Evolutionary conservation across 1,284 basidiomycete genomes (phyloP).

Genomic region (Apiotrichum mycotoxinovorans): DNA sequence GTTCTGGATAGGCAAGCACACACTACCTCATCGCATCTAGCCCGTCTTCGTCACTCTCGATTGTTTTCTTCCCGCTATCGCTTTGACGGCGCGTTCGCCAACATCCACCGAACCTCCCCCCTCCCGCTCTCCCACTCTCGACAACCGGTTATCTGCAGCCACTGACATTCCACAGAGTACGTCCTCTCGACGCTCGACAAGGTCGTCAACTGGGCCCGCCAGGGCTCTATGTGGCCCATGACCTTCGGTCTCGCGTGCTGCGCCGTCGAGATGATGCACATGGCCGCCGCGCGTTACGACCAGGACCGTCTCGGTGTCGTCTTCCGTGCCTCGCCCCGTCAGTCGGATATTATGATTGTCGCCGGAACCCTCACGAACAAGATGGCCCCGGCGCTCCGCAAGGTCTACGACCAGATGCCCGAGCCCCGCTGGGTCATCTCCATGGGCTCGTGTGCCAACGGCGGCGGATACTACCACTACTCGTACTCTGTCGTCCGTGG

Average conservation of each 20-base stretch:
- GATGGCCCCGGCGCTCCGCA: conserved; percentile 96
- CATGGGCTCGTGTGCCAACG: conserved; percentile 99
- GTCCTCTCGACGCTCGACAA: conserved; percentile 95
- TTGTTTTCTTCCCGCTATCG: no score
- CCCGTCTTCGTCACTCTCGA: no score
- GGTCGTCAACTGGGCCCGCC: conserved; percentile 94
- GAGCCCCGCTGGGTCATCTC: conserved; percentile 97
- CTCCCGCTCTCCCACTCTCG: not conserved
- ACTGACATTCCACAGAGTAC: conserved; percentile 65
- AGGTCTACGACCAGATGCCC: conserved; percentile 96
- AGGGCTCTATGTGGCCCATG: conserved; percentile 99
- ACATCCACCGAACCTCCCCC: not conserved
- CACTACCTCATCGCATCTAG: no score
- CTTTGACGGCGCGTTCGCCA: no score
- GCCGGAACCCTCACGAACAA: conserved; percentile 99
- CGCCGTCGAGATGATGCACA: conserved; percentile 94
- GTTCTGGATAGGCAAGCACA: no score
- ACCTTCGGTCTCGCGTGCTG: conserved; percentile 98
- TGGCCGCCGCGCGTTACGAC: conserved; percentile 96
- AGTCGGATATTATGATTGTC: conserved; percentile 99
- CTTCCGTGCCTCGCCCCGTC: conserved; percentile 96
- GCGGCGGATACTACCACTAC: conserved; percentile 95
- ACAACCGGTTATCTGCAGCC: not conserved
- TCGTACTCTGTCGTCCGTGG: conserved; percentile 98
- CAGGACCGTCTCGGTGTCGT: conserved; percentile 97